phyloP scores from a whole-genome alignment of 495 filamentous ascomycete genomes.

The Hypoxylon cercidicola region DNA sequence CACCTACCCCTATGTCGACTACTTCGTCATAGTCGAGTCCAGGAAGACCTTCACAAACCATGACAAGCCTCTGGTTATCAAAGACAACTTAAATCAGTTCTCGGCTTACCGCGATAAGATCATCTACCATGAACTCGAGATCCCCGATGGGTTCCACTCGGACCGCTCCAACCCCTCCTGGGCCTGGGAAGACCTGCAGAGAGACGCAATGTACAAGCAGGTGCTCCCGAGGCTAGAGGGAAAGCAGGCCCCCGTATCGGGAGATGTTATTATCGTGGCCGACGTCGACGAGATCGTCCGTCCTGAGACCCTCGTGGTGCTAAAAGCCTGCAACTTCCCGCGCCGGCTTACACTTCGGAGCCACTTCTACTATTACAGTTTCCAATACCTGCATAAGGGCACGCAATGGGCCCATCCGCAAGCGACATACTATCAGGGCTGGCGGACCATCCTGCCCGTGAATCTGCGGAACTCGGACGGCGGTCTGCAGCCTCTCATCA shows the following conservation, averaged over 20 bases:
- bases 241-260: constrained; percentile 38
- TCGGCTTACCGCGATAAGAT: constrained; percentile 60
- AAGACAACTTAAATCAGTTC: constrained; percentile 54
- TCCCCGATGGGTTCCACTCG: constrained; percentile 50
- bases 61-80: constrained; percentile 59
- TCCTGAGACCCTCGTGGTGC: constrained; percentile 53
- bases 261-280: constrained; percentile 58
- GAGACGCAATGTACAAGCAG: constrained; percentile 61
- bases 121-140: constrained; percentile 63
- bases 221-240: constrained; percentile 57
- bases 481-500: constrained; percentile 43
- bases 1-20: constrained; percentile 61
- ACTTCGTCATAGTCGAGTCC: constrained; percentile 66
- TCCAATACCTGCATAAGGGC: constrained; percentile 63
- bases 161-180: constrained; percentile 49
- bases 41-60: constrained; percentile 60
- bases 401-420: constrained; percentile 66
- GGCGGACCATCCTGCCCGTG: constrained; percentile 58
- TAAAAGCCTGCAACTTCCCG: constrained; percentile 62
- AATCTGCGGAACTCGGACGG: constrained; percentile 59
- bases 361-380: constrained; percentile 66
- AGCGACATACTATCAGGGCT: constrained; percentile 63
- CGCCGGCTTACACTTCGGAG: constrained; percentile 62
- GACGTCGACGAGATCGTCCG: constrained; percentile 66
- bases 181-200: constrained; percentile 63